Base-by-base conservation (phyloP, 1,284 basidiomycete species). In the Singerocomus rubriflavus region DNA sequence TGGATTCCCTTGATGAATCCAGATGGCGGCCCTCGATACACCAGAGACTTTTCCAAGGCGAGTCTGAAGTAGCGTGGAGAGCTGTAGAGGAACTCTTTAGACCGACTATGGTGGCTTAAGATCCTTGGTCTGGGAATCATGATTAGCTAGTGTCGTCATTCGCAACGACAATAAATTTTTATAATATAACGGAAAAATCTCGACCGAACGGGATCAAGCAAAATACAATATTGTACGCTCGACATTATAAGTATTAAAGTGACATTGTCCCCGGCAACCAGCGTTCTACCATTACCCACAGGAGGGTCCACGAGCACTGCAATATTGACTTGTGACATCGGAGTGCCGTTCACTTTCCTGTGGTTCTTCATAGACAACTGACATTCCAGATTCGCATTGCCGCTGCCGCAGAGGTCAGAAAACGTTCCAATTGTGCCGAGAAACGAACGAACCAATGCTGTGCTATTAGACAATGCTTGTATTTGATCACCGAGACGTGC, bases 61-160 rank as follows among this genome's bases (percentile, higher is more conserved):
- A 56, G 6, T 46, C 61, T 0, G 40, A 57, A 10, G 45, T 48
- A 10, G 61, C 58, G 6, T 60, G 53, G 58, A 43, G 3, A 6
- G 48, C 44, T 13, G 35, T 60, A 17, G 57, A 53, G 27, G 34
- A 54, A 4, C 46, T 64, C 1, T 42, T 64, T 29, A 30, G 16
- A 33, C 13, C 39, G 34, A 29, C 16, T 2, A 26, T 6, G 8
- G 6, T 21, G n/a, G 11, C 8, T 38, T n/a, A 1, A 36, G 16
- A 30, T 52, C 29, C 6, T 26, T 32, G 8, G 11, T 50, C 29
- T 26, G 25, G 10, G 30, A 38, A 50, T 27, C n/a, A 29, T 32
- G 11, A 2, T 32, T 7, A 21, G 4, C 21, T 21, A 21, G 21
- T 21, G 7, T 25, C 26, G 9, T 43, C 26, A 14, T 7, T n/a